Percentiles rank a stretch among this genome's conserved stretches.
phyloP scores from a whole-genome alignment of 768 basidiomycete genomes.

The Tubosaeta sp. region DNA sequence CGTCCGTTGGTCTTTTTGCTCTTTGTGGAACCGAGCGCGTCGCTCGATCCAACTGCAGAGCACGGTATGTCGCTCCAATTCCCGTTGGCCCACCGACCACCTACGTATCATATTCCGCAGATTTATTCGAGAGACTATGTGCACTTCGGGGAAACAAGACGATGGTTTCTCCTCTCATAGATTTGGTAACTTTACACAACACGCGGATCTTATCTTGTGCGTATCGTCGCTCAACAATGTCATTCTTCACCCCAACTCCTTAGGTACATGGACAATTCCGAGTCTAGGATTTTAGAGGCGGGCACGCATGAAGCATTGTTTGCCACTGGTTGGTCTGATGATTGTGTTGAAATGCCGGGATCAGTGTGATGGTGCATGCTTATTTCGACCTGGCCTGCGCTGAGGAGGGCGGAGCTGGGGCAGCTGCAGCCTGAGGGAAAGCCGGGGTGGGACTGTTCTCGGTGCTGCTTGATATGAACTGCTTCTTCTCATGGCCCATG shows the following conservation, averaged over 20 bases:
- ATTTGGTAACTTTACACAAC: conserved; percentile 63
- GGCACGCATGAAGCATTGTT: conserved; percentile 65
- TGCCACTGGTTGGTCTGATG: too few species aligned
- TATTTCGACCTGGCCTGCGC: too few species aligned
- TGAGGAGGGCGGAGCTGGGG: too few species aligned
- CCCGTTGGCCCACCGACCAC: neutral
- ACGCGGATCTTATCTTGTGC: conserved; percentile 68
- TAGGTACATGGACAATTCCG: conserved; percentile 44
- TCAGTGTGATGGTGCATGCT: too few species aligned
- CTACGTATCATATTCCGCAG: conserved; percentile 19
- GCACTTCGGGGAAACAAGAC: conserved; percentile 69
- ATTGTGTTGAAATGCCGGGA: too few species aligned
- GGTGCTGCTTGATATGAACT: too few species aligned
- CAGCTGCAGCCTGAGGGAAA: too few species aligned
- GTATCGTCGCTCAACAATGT: conserved; percentile 6
- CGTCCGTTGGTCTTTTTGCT: conserved; percentile 54
- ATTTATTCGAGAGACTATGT: conserved; percentile 69
- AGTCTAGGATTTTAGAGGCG: conserved; percentile 47
- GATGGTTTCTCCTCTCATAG: conserved; percentile 69
- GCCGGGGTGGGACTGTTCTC: too few species aligned
- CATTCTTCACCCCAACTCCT: conserved; percentile 29
- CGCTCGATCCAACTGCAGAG: conserved; percentile 71
- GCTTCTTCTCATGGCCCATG: too few species aligned
- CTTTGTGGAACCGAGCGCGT: conserved; percentile 72
- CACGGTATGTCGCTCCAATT: conserved; percentile 40